Base-by-base conservation (phyloP, 2,329 filamentous ascomycete species). In the Teratosphaeria pseudoeucalypti region DNA sequence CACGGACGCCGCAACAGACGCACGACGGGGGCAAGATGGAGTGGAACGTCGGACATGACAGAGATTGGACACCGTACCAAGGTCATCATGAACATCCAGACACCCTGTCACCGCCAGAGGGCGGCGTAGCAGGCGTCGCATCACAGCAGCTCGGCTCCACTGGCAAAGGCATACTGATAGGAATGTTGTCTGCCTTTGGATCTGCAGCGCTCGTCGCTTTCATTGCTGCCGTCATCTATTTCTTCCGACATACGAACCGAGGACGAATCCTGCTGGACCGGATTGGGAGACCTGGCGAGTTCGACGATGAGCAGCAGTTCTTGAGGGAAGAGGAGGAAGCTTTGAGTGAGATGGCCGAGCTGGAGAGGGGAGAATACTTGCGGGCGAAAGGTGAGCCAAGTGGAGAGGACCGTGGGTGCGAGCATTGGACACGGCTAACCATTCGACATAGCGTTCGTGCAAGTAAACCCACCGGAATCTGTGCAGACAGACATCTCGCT, bases 241-340 rank as follows among this genome's bases (percentile, higher is more conserved):
- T 96, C 78, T 94, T 97, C 75, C 85, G 89, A 76, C 95, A 95
- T 74, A 96, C 92, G 43, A 84, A 82, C 58, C 87, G 87, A 56
- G 92, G 92, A 52, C 85, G 92, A 67, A 96, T 99, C 71, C 84
- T 97, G 64, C 83, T 99, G 66, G 94, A 99, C 77, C 86, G 92
- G 64, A 87, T 99, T 73, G 91, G 91, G 54, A 83, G 92, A 61
- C 94, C 94, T 0, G 94, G 94, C 68, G 94, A 97, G 76, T 99
- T 91, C 74, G 94, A 99, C 73, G 94, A 99, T 76, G 94, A 97
- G 74, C 92, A 97, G 77, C 89, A 90, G 11, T 96, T 96, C 77
- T 82, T 86, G 64, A 86, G 89, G 71, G 94, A 97, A 74, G 94
- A 99, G 83, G 91, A 90, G 39, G 91, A 96, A 75, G 94, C 94